Evolutionary conservation across 495 filamentous ascomycete species (phyloP), one percentile per base, ranked within the genome.

Genomic region (Aspergillus hancockii): DNA sequence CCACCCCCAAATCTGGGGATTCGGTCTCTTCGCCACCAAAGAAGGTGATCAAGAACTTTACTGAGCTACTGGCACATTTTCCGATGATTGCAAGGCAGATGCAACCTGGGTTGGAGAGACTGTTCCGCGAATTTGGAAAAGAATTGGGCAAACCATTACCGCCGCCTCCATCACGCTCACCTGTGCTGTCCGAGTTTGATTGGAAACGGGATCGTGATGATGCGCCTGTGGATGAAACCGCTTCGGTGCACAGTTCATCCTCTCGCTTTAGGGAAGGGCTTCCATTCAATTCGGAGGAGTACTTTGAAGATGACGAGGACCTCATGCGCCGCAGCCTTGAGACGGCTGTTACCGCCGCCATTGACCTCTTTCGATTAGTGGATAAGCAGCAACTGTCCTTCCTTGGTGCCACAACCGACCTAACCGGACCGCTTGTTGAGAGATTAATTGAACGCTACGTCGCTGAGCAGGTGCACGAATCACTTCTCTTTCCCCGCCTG

Each of bases 51-150:
- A 90, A 85, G 69, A 88, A 83, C 2, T 98, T 99, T 71, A 89
- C 89, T 54, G 94, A 98, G 56, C 80, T 99, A 46, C 81, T 99
- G 40, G 90, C 91, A 59, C 82, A 92, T 59, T 99, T 97, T 59
- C 95, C 95, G 12, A 92, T 95, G 83, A 99, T 99, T 62, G 93
- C 94, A 32, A 83, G 90, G 58, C 95, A 98, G 74, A 97, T 98
- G 93, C 91, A 97, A 66, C 84, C 87, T 2, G 95, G 95, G 0
- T 75, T 99, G 19, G 92, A 98, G 69, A 85, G 90, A 71, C 71
- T 99, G 41, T 97, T 98, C 63, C 87, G 86, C 51, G 91, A 97
- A 59, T 97, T 98, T 71, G 88, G 85, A 8, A 85, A 83, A 43
- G 88, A 92, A 45, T 87, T 97, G 57, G 89, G 95, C 59, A 92